Evolutionary conservation across 371 early-diverging fungal genomes (phyloP).

Genomic region (Mucor velutinosus): DNA sequence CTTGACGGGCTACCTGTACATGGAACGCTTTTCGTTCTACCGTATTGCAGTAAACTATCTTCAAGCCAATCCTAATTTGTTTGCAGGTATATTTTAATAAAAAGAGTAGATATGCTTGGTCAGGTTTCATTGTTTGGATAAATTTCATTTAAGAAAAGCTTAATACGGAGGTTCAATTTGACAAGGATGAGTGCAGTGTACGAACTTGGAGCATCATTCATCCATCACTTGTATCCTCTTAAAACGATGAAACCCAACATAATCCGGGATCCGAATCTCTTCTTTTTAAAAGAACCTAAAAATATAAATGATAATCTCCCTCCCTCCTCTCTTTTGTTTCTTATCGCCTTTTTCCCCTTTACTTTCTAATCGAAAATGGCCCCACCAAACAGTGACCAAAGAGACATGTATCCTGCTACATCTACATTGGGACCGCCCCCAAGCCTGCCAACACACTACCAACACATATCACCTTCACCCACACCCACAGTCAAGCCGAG

Average conservation of each 20-base stretch:
- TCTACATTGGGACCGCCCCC: constrained; percentile 5
- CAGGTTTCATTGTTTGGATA: neutral
- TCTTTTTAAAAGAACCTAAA: constrained; percentile 4
- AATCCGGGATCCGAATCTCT: constrained; percentile 15
- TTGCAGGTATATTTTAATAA: constrained; percentile 4
- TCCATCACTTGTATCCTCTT: neutral
- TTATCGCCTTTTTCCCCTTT: neutral
- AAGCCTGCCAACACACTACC: constrained; percentile 5
- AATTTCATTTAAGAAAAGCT: neutral
- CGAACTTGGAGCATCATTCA: neutral
- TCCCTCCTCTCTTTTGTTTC: neutral
- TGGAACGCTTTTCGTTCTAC: constrained; percentile 21
- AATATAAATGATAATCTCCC: neutral
- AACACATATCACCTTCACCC: constrained; percentile 17
- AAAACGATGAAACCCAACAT: constrained; percentile 1
- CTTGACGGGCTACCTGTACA: constrained; percentile 18
- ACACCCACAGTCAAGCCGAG: constrained; percentile 26
- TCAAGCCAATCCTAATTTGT: neutral
- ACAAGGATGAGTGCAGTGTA: too few species aligned
- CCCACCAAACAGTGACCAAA: neutral
- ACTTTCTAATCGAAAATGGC: neutral
- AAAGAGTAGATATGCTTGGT: neutral
- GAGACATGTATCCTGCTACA: constrained; percentile 1
- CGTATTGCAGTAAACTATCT: constrained; percentile 7
- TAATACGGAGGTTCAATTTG: neutral